Conservation (phyloP, 2,329 filamentous ascomycete species). For the Fusarium floridanum region DNA sequence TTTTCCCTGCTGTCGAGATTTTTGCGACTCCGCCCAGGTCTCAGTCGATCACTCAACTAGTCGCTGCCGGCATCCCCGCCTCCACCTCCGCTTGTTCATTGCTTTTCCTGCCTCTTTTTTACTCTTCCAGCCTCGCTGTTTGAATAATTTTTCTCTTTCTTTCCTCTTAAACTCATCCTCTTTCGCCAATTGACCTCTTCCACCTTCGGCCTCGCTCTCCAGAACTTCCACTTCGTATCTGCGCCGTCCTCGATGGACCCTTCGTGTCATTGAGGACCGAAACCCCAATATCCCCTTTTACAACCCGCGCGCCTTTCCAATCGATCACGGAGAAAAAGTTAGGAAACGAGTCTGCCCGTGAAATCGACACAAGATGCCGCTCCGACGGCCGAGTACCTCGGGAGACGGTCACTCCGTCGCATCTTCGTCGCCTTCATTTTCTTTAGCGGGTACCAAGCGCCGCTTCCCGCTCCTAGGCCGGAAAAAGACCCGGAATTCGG, state of each 20-base stretch:
- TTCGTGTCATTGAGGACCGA: slow-evolving; percentile 35
- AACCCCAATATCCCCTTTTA: slow-evolving; percentile 10
- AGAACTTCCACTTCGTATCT: slow-evolving; percentile 14
- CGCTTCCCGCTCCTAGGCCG: slow-evolving; percentile 50
- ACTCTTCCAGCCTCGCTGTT: slow-evolving; percentile 24
- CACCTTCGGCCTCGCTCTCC: background rate
- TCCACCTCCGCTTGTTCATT: slow-evolving; percentile 27
- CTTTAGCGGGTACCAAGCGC: slow-evolving; percentile 45
- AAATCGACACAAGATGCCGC: slow-evolving; percentile 39
- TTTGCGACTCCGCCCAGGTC: slow-evolving; percentile 30
- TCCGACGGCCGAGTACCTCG: slow-evolving; percentile 45
- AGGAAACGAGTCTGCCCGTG: slow-evolving; percentile 9
- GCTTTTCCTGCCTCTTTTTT: slow-evolving; percentile 22
- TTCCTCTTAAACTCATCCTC: slow-evolving; percentile 14
- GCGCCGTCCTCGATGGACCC: slow-evolving; percentile 32
- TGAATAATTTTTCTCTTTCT: slow-evolving; percentile 21
- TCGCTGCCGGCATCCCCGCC: slow-evolving; percentile 32
- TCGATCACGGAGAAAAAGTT: slow-evolving; percentile 3
- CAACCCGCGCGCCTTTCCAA: slow-evolving; percentile 9
- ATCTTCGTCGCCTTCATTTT: slow-evolving; percentile 40
- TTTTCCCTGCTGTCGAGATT: slow-evolving; percentile 15
- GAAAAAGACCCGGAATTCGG: slow-evolving; percentile 43
- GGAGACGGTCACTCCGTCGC: slow-evolving; percentile 40
- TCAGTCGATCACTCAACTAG: slow-evolving; percentile 37
- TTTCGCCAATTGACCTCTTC: slow-evolving; percentile 15